These are phyloP conservation scores for Suaeda aralocaspica DNA, from an alignment of 148 eudicot species.

Conservation along the genomic window DNA sequence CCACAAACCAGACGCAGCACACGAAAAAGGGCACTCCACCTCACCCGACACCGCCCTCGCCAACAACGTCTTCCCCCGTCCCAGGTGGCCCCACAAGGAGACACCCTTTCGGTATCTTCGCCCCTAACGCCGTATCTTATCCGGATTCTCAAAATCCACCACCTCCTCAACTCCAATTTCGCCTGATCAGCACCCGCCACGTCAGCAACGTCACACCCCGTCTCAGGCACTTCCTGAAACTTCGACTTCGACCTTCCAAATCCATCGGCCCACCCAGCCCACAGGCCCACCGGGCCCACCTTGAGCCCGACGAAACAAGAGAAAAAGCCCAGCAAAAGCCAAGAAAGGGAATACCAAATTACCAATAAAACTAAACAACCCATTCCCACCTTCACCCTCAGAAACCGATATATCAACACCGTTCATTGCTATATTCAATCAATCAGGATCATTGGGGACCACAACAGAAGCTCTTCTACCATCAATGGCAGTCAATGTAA, in stretches of 20 bases:
- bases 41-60: slow-evolving; percentile 95
- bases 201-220: slow-evolving; percentile 85
- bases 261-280: slow-evolving; percentile 99
- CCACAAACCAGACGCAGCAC: slow-evolving; percentile 97
- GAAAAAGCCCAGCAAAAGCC: slow-evolving; percentile 86
- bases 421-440: slow-evolving; percentile 87
- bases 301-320: slow-evolving; percentile 73
- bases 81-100: slow-evolving; percentile 95
- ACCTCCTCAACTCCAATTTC: slow-evolving; percentile 87
- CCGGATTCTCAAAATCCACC: slow-evolving; percentile 96
- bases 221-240: slow-evolving; percentile 99
- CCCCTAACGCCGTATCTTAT: slow-evolving; percentile 92
- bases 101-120: slow-evolving; percentile 96
- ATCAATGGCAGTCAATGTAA: slow-evolving; percentile 82
- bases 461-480: slow-evolving; percentile 74
- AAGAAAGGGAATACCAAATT: slow-evolving; percentile 74
- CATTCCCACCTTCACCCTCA: slow-evolving; percentile 84
- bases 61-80: slow-evolving; percentile 86
- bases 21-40: slow-evolving; percentile 92
- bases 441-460: slow-evolving; percentile 92
- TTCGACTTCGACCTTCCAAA: slow-evolving; percentile 90
- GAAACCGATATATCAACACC: slow-evolving; percentile 94
- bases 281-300: slow-evolving; percentile 97
- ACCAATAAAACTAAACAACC: slow-evolving; percentile 71
- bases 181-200: slow-evolving; percentile 99